phyloP scores from a whole-genome alignment of 192 early-diverging fungal species.

The Mortierella claussenii region DNA sequence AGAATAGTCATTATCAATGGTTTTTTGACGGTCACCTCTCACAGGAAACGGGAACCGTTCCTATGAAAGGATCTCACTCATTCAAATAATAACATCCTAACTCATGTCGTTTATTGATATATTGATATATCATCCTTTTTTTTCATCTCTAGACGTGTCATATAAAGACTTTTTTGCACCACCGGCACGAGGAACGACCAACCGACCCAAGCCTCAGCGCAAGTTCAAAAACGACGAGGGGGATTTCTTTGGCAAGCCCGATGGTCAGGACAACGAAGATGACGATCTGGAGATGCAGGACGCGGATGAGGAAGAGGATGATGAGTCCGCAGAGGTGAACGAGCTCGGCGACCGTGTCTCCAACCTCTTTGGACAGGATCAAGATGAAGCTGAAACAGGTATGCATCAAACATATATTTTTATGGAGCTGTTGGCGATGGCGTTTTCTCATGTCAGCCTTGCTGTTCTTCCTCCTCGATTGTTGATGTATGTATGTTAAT shows the following conservation, averaged over 20 bases:
- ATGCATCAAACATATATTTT: too few species aligned
- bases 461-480: too few species aligned
- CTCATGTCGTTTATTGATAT: too few species aligned
- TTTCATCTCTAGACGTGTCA: slow-evolving; percentile 67
- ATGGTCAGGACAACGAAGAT: slow-evolving; percentile 54
- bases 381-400: slow-evolving; percentile 59
- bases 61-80: too few species aligned
- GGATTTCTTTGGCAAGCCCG: slow-evolving; percentile 37
- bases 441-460: too few species aligned
- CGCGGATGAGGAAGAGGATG: slow-evolving; percentile 57
- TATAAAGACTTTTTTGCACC: slow-evolving; percentile 90
- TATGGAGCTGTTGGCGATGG: too few species aligned
- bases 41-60: too few species aligned
- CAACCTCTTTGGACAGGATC: slow-evolving; percentile 68
- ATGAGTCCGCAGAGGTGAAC: slow-evolving; percentile 49
- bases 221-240: slow-evolving; percentile 52
- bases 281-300: slow-evolving; percentile 55
- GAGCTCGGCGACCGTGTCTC: slow-evolving; percentile 52
- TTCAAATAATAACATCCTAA: too few species aligned
- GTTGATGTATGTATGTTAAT: too few species aligned
- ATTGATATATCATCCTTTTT: background rate
- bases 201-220: slow-evolving; percentile 41
- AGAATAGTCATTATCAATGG: background rate
- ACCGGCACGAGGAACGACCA: slow-evolving; percentile 59
- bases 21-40: too few species aligned